phyloP scores from a whole-genome alignment of 1,284 basidiomycete species.

The Cutaneotrichosporon sp. region DNA sequence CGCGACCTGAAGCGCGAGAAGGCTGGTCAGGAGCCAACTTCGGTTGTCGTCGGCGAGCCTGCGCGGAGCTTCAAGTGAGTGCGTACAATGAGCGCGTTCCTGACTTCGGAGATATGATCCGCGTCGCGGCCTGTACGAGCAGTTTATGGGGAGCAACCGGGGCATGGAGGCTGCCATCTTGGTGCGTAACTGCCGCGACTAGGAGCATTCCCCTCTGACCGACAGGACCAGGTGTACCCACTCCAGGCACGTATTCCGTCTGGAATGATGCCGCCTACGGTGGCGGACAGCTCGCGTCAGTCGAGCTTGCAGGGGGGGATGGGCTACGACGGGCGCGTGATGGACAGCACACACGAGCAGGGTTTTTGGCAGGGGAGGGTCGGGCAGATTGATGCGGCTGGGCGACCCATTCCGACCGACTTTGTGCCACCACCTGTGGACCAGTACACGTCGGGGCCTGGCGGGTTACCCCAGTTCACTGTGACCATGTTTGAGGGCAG shows the following conservation, averaged over 20 bases:
- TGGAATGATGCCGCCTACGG: constrained; percentile 4
- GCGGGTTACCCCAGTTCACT: constrained; percentile 18
- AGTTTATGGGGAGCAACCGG: constrained; percentile 56
- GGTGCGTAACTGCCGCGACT: constrained; percentile 9
- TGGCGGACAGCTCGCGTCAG: constrained; percentile 11
- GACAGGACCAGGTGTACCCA: constrained; percentile 22
- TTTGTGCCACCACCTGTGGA: constrained; percentile 13
- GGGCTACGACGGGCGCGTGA: constrained; percentile 9
- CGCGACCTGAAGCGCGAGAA: constrained; percentile 89
- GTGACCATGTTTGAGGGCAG: constrained; percentile 24
- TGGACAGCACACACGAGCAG: constrained; percentile 6
- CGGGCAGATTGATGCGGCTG: constrained; percentile 6
- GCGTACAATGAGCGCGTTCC: neutral
- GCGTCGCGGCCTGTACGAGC: constrained; percentile 75
- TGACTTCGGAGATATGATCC: constrained; percentile 66
- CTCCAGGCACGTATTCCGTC: constrained; percentile 19
- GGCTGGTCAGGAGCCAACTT: constrained; percentile 76
- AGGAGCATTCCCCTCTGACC: neutral
- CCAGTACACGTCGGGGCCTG: constrained; percentile 15
- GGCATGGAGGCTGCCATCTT: constrained; percentile 34
- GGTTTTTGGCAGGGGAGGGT: constrained; percentile 10
- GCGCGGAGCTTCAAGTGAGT: constrained; percentile 53
- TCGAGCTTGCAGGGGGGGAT: constrained; percentile 16
- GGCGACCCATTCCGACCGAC: constrained; percentile 9
- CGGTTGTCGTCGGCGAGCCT: constrained; percentile 68